Percentiles rank a stretch among this genome's conserved stretches.
Evolutionary conservation across 2,329 filamentous ascomycete species (phyloP).

Genomic region (Emydomyces testavorans): DNA sequence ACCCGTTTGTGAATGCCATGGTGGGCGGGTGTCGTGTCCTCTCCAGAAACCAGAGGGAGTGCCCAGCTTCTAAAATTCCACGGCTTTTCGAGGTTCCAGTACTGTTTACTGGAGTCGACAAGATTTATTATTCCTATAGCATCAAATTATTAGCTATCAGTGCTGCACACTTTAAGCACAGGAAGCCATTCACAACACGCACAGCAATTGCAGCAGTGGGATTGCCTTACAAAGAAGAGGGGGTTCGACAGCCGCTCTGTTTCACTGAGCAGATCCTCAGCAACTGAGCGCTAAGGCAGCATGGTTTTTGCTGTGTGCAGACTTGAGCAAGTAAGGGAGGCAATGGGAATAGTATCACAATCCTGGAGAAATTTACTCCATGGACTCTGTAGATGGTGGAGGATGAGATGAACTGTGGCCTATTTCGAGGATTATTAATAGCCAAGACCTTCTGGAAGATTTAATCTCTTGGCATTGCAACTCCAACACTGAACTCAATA

Average conservation of each 20-base stretch:
- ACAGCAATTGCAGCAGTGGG: neutral
- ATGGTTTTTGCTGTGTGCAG: neutral
- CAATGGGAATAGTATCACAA: neutral
- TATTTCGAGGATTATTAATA: too few species aligned
- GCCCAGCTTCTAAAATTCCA: too few species aligned
- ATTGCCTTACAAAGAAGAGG: neutral
- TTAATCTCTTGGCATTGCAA: slow-evolving; percentile 10
- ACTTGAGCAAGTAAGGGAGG: neutral
- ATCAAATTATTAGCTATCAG: neutral
- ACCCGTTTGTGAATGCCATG: slow-evolving; percentile 39
- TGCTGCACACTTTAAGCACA: neutral
- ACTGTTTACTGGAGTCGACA: too few species aligned
- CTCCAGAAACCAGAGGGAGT: too few species aligned
- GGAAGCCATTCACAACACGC: neutral
- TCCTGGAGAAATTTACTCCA: neutral
- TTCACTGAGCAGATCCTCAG: neutral
- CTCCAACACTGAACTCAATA: too few species aligned
- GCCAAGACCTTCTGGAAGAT: slow-evolving; percentile 7
- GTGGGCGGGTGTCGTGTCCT: neutral
- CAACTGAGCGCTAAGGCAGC: neutral
- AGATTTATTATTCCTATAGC: neutral
- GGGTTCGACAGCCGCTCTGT: too few species aligned
- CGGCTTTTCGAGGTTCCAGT: too few species aligned
- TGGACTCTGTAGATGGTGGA: neutral
- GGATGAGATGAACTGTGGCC: slow-evolving; percentile 8